phyloP scores from a whole-genome alignment of 2,329 filamentous ascomycete species.

The Colletotrichum tofieldiae region DNA sequence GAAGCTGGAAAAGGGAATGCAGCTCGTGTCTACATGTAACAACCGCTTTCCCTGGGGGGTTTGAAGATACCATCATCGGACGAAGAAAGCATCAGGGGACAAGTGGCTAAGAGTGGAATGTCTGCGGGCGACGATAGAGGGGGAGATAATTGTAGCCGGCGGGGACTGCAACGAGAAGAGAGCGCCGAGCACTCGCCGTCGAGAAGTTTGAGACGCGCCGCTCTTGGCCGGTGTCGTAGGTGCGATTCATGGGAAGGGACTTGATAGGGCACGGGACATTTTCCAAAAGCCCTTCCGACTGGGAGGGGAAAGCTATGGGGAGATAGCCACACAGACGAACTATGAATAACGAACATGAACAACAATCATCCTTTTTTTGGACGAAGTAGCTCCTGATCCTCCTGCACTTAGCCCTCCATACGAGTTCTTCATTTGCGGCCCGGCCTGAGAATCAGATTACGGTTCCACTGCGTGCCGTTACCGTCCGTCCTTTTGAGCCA shows the following conservation, averaged over 20 bases:
- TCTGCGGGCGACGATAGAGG: too few species aligned
- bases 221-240: background rate
- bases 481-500: constrained; percentile 16
- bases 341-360: constrained; percentile 1
- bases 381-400: background rate
- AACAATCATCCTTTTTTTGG: background rate
- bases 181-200: background rate
- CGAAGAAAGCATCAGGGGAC: background rate
- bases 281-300: background rate
- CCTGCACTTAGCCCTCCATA: background rate
- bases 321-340: constrained; percentile 2
- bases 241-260: background rate
- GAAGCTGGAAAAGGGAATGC: background rate
- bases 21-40: background rate
- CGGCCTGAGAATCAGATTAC: background rate
- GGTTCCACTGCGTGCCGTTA: constrained; percentile 18
- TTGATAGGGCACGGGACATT: background rate
- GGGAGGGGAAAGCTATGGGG: background rate
- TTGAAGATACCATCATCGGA: background rate
- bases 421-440: too few species aligned
- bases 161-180: background rate
- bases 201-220: background rate
- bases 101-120: background rate
- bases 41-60: background rate
- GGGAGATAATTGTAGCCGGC: background rate